Evolutionary conservation across 1,284 basidiomycete species (phyloP).

Genomic region (Cryptococcus floricola): DNA sequence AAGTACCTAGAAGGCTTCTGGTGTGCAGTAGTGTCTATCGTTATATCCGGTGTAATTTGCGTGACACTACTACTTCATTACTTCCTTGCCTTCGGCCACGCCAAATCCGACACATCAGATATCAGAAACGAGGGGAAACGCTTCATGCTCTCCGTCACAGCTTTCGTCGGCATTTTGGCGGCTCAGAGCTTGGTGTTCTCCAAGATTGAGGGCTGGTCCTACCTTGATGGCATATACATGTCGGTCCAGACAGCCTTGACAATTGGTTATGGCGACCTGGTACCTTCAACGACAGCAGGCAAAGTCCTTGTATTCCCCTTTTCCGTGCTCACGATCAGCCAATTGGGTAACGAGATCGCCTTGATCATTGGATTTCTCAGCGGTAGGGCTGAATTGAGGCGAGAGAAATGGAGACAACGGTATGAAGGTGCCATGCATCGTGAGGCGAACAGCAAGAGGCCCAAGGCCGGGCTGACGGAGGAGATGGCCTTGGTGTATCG

Average conservation of each 20-base stretch:
- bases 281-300: conserved; percentile 28
- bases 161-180: conserved; percentile 45
- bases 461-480: conserved; percentile 37
- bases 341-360: conserved; percentile 49
- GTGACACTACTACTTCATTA: conserved; percentile 47
- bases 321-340: conserved; percentile 47
- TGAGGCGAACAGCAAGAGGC: conserved; percentile 28
- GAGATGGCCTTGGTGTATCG: conserved; percentile 47
- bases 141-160: conserved; percentile 50
- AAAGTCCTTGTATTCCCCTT: conserved; percentile 50
- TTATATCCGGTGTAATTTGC: conserved; percentile 46
- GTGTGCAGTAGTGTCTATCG: conserved; percentile 49
- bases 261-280: conserved; percentile 48
- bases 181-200: conserved; percentile 41
- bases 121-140: conserved; percentile 44
- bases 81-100: conserved; percentile 34
- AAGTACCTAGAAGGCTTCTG: conserved; percentile 50
- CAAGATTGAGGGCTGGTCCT: conserved; percentile 43
- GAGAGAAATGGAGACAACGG: conserved; percentile 39
- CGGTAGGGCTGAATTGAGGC: conserved; percentile 29
- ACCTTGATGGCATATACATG: conserved; percentile 41
- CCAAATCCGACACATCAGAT: conserved; percentile 25
- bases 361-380: conserved; percentile 46
- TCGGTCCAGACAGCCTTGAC: conserved; percentile 36
- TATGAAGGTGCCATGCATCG: conserved; percentile 40